Percentiles rank a stretch among this genome's conserved stretches.
Evolutionary conservation across 139 green algal genomes (phyloP).

Genomic region (Chlamydomonas asymmetrica): DNA sequence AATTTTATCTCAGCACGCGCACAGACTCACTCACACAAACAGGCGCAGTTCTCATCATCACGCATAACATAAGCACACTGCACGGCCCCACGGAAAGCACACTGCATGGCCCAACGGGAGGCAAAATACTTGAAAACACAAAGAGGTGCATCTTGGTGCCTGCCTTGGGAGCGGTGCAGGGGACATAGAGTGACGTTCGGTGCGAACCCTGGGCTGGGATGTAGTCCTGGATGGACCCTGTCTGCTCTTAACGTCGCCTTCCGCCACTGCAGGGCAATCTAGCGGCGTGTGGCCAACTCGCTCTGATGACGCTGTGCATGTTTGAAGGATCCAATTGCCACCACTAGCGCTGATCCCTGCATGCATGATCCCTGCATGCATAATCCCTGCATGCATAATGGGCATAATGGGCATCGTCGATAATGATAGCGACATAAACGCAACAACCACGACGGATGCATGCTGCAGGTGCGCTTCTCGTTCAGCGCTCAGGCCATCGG

Average conservation of each 20-base stretch:
- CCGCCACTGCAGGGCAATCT: not conserved
- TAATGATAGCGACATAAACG: not conserved
- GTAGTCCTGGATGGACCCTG: not conserved
- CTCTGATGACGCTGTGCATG: not conserved
- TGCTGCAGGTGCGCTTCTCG: conserved; percentile 39
- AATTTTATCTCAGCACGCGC: not conserved
- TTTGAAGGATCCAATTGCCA: not conserved
- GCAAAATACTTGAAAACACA: too few relatives aligned
- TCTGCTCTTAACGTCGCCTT: not conserved
- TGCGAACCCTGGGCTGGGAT: not conserved
- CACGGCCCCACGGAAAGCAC: too few relatives aligned
- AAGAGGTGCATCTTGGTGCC: not conserved
- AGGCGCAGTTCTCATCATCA: too few relatives aligned
- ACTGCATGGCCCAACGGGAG: too few relatives aligned
- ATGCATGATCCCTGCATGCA: too few relatives aligned
- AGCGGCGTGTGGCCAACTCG: not conserved
- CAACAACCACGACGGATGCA: too few relatives aligned
- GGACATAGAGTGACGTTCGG: not conserved
- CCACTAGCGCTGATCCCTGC: not conserved
- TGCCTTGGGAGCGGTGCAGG: not conserved
- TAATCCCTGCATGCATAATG: too few relatives aligned
- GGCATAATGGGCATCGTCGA: too few relatives aligned
- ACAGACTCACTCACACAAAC: not conserved
- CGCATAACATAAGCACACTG: too few relatives aligned
- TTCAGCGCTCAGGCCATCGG: conserved; percentile 33